Base-by-base conservation (phyloP, 192 early-diverging fungal genomes). In the Coemansia asiatica region DNA sequence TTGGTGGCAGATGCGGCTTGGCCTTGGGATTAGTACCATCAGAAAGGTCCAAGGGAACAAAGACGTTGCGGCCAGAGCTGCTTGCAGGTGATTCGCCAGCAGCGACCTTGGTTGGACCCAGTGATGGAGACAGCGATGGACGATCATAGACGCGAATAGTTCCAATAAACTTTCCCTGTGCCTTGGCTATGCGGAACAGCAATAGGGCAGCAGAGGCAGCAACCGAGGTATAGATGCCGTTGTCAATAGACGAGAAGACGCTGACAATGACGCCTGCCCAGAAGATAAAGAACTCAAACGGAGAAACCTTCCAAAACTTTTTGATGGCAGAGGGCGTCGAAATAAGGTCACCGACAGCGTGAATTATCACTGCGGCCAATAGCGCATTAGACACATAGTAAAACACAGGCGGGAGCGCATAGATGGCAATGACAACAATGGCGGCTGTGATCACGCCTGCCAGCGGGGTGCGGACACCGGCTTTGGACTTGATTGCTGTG, bases 401-500 rank as follows among this genome's bases (percentile, higher is more conserved):
- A 74, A 98, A 92, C 7, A 87, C 88, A 18, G 88, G 88, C 38
- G 94, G 93, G 60, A 95, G 84, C 28, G 86, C 79, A 74, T 87
- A 94, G 31, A 98, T 79, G 28, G 91, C 88, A 28, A 98, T 68
- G 2, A 98, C 75, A 19, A 98, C 93, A 15, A 94, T 84, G 7
- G 81, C 65, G 28, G 87, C 92, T 18, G 92, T 92, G 79, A 94
- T 83, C 56, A 94, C 71, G 31, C 88, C 89, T 19, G 90, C 88
- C 21, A 92, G 70, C 6, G 94, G 94, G 7, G 92, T 89, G 44
- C 88, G 82, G 28, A 91, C 90, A 18, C 96, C 96, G 12, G 93
- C 92, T 68, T 89, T 87, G 65, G 92, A 85, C 81, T 94, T 96
- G 75, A 98, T 87, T 49, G 95, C 94, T 0, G 92, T 91, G 47